Conservation (phyloP, 2,329 filamentous ascomycete genomes). For the Trichothecium roseum region DNA sequence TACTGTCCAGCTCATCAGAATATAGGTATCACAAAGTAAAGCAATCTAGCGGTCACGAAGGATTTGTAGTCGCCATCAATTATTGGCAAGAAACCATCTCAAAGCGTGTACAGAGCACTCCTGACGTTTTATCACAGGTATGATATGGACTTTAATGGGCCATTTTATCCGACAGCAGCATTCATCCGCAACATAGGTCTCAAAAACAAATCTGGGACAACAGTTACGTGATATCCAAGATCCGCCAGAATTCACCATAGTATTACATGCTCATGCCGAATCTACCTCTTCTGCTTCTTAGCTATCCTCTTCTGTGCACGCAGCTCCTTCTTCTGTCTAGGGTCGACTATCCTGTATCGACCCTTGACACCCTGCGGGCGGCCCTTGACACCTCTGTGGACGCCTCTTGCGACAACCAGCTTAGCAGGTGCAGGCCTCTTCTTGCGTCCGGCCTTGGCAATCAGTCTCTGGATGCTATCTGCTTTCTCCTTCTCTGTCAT, state of each 20-base stretch:
- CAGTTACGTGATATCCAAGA: slow-evolving; percentile 4
- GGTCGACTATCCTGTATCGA: slow-evolving; percentile 93
- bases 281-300: slow-evolving; percentile 55
- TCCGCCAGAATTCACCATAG: slow-evolving; percentile 7
- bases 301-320: slow-evolving; percentile 68
- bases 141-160: slow-evolving; percentile 66
- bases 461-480: slow-evolving; percentile 67
- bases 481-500: slow-evolving; percentile 97
- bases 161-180: slow-evolving; percentile 50
- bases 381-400: slow-evolving; percentile 77
- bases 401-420: slow-evolving; percentile 77
- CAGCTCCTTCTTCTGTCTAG: slow-evolving; percentile 93
- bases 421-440: slow-evolving; percentile 76
- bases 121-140: slow-evolving; percentile 40
- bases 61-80: slow-evolving; percentile 68
- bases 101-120: background rate
- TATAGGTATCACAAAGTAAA: slow-evolving; percentile 68
- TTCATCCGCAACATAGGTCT: slow-evolving; percentile 37
- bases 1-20: background rate
- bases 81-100: slow-evolving; percentile 51
- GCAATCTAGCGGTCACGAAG: slow-evolving; percentile 61
- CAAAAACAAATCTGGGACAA: slow-evolving; percentile 2
- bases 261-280: slow-evolving; percentile 1
- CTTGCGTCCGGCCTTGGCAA: slow-evolving; percentile 74
- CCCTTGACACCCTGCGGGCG: slow-evolving; percentile 89